These are phyloP conservation scores for Vaccinium myrtillus DNA, from an alignment of 148 eudicot genomes.

Conservation along the genomic window DNA sequence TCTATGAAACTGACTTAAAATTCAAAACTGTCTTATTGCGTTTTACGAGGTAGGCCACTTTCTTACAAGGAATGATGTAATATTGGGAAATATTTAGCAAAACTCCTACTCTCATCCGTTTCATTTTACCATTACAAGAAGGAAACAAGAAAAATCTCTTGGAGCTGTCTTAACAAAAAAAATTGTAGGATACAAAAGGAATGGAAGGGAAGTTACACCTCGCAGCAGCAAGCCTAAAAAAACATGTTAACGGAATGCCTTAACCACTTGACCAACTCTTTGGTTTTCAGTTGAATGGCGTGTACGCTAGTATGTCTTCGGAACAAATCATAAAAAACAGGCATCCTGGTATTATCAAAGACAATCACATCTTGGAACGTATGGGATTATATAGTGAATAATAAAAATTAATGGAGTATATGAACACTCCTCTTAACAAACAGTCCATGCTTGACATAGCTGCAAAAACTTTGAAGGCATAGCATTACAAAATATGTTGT, in stretches of 20 bases:
- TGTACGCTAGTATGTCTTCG: too few species aligned
- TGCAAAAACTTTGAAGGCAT: too few species aligned
- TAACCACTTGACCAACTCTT: not conserved
- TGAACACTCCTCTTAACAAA: too few species aligned
- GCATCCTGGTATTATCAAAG: not conserved
- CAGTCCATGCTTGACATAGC: too few species aligned
- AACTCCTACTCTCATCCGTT: not conserved
- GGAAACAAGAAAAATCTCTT: not conserved
- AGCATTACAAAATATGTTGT: too few species aligned
- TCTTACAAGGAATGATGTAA: not conserved
- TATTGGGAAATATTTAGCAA: not conserved
- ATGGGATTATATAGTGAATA: too few species aligned
- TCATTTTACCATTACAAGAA: not conserved
- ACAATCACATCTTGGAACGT: not conserved
- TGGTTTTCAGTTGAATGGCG: not conserved
- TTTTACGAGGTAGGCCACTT: too few species aligned
- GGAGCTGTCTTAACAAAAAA: not conserved
- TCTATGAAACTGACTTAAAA: not conserved
- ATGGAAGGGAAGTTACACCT: not conserved
- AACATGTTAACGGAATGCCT: not conserved
- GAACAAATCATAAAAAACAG: too few species aligned
- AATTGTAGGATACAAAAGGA: not conserved
- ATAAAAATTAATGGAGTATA: too few species aligned
- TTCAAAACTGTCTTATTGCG: too few species aligned
- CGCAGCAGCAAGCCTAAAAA: not conserved